These are phyloP conservation scores for Arthrocladium fulminans DNA, from an alignment of 2,329 filamentous ascomycete genomes.

Conservation along the genomic window DNA sequence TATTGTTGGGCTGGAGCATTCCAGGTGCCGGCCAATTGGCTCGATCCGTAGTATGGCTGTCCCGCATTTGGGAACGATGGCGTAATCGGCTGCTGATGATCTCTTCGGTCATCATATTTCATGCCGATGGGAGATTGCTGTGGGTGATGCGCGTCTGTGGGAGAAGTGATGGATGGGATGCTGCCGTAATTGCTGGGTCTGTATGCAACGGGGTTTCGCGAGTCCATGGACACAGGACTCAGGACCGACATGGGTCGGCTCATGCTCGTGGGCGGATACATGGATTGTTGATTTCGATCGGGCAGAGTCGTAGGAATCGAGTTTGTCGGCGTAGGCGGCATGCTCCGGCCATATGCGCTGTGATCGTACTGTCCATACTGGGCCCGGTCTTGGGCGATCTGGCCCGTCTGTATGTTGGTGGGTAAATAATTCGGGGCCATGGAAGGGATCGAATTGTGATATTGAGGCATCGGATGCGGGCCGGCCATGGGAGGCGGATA, in stretches of 20 bases:
- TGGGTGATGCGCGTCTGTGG: constrained; percentile 17
- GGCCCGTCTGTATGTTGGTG: constrained; percentile 14
- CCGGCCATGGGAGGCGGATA: constrained; percentile 17
- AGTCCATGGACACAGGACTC: constrained; percentile 22
- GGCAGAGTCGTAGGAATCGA: constrained; percentile 19
- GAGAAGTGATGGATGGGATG: constrained; percentile 12
- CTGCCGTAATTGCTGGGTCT: constrained; percentile 15
- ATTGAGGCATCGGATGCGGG: constrained; percentile 16
- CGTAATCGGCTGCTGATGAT: constrained; percentile 3
- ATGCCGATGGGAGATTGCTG: constrained; percentile 18
- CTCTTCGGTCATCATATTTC: constrained; percentile 27
- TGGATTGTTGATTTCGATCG: constrained; percentile 16
- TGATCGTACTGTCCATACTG: constrained; percentile 22
- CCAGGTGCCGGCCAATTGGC: constrained; percentile 3
- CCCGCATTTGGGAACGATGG: not conserved
- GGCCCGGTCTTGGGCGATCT: constrained; percentile 15
- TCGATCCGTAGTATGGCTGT: constrained; percentile 4
- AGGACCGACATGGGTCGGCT: constrained; percentile 19
- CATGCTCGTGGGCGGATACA: constrained; percentile 23
- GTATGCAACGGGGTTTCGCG: constrained; percentile 16
- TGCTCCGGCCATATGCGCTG: constrained; percentile 17
- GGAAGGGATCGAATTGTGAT: constrained; percentile 17
- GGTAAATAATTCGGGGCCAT: constrained; percentile 19
- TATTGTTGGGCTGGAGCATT: constrained; percentile 4
- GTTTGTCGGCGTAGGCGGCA: constrained; percentile 17